Base-by-base conservation (phyloP, 2,329 filamentous ascomycete species). In the Metarhizium rileyi region DNA sequence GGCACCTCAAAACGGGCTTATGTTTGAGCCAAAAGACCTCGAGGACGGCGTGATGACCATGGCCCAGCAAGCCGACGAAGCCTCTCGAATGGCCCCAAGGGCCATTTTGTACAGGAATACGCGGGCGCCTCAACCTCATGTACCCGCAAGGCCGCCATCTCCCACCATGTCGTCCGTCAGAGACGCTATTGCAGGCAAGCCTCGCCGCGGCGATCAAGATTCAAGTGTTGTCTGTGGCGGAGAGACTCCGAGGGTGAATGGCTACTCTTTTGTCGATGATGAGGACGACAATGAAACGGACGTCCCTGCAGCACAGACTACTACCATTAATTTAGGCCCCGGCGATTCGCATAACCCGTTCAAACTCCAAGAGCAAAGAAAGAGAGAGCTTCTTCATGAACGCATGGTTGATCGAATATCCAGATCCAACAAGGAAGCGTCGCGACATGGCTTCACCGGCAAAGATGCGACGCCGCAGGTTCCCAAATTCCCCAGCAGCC, bases 261-360 rank as follows among this genome's bases (percentile, higher is more conserved):
- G 93, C 1, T 98, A 96, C 64, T 80, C 89, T 0, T 97, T 95
- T 66, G 90, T 98, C 33, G 90, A 95, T 57, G 89, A 94, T 50
- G 86, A 86, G 45, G 75, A 78, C 38, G 77, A 79, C 0, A 75
- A 75, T 16, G 70, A 71, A 16, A 57, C 61, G 2, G 59, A 65
- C 7, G n/a, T 49, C 5, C 23, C 48, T 7, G 35, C 41, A 9
- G 36, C 59, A 12, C 53, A 63, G 43, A 67, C 72, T n/a, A 67
- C 72, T n/a, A 55, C 70, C 53, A 74, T 85, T 59, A 68, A 83
- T 48, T 69, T 86, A 7, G 77, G 81, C 1, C 70, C 76, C 9
- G 75, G 77, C 14, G 76, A 83, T 59, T 66, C 77, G n/a, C 79
- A 78, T 1, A 94, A 86, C 55, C 90, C 88, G 0, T 97, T 97